These are phyloP conservation scores for Hypericum androsaemum DNA, from an alignment of 345 rosid species.

Conservation along the genomic window DNA sequence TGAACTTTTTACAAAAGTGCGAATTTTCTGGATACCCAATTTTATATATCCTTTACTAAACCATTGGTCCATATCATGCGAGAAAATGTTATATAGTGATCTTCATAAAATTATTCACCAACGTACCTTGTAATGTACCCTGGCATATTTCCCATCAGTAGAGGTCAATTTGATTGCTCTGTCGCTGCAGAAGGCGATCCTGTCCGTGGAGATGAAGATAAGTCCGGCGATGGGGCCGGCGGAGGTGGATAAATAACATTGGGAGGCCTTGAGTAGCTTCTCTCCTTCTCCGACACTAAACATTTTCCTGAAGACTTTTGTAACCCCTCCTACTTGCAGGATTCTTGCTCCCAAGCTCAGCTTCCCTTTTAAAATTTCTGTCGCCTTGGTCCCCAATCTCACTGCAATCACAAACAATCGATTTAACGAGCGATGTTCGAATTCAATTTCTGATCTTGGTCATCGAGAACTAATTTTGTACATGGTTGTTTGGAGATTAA, in stretches of 20 bases:
- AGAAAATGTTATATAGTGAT: too few species aligned
- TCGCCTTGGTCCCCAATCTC: conserved; percentile 27
- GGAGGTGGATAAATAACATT: conserved; percentile 40
- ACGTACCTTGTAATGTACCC: conserved; percentile 30
- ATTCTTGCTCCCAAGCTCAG: conserved; percentile 36
- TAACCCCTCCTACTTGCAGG: conserved; percentile 33
- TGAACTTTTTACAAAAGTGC: too few species aligned
- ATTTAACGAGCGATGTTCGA: too few species aligned
- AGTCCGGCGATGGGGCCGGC: conserved; percentile 45
- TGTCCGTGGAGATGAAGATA: conserved; percentile 34
- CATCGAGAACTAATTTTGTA: too few species aligned
- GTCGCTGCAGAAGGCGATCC: conserved; percentile 40
- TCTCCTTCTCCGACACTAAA: conserved; percentile 32
- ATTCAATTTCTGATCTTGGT: too few species aligned
- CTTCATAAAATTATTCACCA: too few species aligned
- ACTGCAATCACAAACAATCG: conserved; percentile 16
- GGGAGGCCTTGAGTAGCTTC: conserved; percentile 33
- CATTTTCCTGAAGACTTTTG: conserved; percentile 30
- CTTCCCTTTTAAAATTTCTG: conserved; percentile 39
- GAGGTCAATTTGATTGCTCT: conserved; percentile 30
- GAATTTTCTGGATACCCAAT: too few species aligned
- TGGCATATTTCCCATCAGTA: conserved; percentile 20
- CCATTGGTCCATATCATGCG: too few species aligned
- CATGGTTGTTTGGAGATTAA: too few species aligned
- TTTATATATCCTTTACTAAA: too few species aligned